Evolutionary conservation across 345 rosid genomes (phyloP).

Genomic region (Eucalyptus lansdowneana): DNA sequence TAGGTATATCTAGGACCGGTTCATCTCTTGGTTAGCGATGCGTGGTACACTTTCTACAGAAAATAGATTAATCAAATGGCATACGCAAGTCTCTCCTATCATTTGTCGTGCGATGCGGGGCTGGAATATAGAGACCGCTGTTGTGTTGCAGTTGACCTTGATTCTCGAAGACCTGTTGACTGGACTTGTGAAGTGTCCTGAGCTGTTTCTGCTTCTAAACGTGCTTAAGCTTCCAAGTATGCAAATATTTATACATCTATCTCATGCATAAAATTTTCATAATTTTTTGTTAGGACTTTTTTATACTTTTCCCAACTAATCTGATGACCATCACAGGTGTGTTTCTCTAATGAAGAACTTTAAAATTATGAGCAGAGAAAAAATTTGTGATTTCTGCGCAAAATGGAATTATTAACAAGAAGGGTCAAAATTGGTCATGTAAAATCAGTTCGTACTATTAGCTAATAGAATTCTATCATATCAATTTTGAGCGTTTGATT

Average conservation of each 20-base stretch:
- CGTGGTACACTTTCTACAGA: neutral
- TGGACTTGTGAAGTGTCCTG: neutral
- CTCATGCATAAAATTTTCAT: too few relatives aligned
- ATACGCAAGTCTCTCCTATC: neutral
- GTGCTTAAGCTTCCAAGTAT: neutral
- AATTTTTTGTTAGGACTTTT: too few relatives aligned
- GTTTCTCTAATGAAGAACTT: too few relatives aligned
- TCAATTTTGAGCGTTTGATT: neutral
- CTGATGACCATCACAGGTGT: too few relatives aligned
- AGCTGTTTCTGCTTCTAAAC: neutral
- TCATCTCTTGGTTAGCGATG: neutral
- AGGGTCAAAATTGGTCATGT: neutral
- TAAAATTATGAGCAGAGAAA: too few relatives aligned
- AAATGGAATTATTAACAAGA: neutral
- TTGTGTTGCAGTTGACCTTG: neutral
- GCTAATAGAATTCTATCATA: neutral
- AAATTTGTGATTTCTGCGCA: neutral
- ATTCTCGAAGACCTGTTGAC: neutral
- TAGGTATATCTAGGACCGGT: neutral
- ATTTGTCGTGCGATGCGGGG: neutral
- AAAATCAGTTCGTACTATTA: neutral
- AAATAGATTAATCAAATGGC: neutral
- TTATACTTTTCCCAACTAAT: too few relatives aligned
- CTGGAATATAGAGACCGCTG: neutral
- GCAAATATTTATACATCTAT: too few relatives aligned